Conservation (phyloP, 768 basidiomycete genomes). For the Boletus subcaerulescens region DNA sequence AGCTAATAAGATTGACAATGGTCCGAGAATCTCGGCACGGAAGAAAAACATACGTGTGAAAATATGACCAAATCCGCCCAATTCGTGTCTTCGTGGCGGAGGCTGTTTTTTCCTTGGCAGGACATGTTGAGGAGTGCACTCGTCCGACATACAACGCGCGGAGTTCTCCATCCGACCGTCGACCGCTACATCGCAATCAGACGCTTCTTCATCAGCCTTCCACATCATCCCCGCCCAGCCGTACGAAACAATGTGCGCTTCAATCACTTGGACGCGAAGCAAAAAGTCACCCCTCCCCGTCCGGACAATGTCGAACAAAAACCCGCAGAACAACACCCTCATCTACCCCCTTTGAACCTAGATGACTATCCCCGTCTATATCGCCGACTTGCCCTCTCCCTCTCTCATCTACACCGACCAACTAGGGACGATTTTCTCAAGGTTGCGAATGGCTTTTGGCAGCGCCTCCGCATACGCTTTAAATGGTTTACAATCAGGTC, state of each 20-base stretch:
- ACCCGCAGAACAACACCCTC: background rate
- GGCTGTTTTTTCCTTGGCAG: background rate
- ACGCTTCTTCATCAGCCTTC: conserved; percentile 47
- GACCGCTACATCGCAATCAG: conserved; percentile 62
- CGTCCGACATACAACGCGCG: conserved; percentile 25
- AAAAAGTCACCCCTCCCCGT: background rate
- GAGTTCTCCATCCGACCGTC: conserved; percentile 30
- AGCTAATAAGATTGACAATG: no score
- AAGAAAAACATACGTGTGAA: background rate
- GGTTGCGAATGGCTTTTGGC: conserved; percentile 87
- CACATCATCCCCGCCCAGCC: background rate
- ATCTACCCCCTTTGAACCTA: conserved; percentile 37
- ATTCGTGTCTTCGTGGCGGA: no score
- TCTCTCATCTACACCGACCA: conserved; percentile 76
- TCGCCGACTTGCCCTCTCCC: conserved; percentile 69
- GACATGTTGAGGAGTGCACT: conserved; percentile 18
- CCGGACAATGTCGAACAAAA: conserved; percentile 12
- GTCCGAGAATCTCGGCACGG: no score
- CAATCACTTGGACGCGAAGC: conserved; percentile 15
- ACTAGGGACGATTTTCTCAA: conserved; percentile 87
- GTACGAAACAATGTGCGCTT: background rate
- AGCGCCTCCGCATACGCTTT: conserved; percentile 85
- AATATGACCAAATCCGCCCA: background rate
- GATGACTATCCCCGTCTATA: conserved; percentile 82
- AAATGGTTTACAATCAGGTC: conserved; percentile 97